Evolutionary conservation across 2,329 filamentous ascomycete genomes (phyloP).

Genomic region (Colletotrichum costaricense): DNA sequence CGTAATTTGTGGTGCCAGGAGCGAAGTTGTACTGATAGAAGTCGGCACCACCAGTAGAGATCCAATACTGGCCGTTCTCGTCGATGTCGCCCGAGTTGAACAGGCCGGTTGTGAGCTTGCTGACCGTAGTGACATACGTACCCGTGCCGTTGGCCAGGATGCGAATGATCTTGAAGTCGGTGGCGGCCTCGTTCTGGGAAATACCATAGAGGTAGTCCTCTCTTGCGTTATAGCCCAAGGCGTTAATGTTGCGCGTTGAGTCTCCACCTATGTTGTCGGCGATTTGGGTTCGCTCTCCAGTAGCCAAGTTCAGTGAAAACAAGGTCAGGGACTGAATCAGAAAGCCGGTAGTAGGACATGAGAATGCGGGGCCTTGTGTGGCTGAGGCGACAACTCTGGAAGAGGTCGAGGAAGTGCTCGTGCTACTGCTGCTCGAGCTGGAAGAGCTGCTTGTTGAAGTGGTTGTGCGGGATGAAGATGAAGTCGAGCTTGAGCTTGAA

Average conservation of each 20-base stretch:
- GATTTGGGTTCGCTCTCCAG: background rate
- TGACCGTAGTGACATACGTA: conserved; percentile 8
- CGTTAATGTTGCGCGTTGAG: conserved; percentile 35
- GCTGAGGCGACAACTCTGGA: conserved; percentile 11
- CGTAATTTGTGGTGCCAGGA: conserved; percentile 37
- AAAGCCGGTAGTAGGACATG: conserved; percentile 31
- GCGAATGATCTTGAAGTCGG: conserved; percentile 34
- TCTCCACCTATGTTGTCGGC: conserved; percentile 25
- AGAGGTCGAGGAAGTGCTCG: background rate
- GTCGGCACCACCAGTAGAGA: conserved; percentile 26
- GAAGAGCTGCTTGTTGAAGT: background rate
- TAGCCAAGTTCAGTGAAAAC: conserved; percentile 35
- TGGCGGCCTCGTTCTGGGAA: background rate
- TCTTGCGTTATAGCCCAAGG: conserved; percentile 39
- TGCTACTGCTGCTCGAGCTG: background rate
- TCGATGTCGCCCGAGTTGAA: conserved; percentile 40
- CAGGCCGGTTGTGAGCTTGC: background rate
- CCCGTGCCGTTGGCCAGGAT: conserved; percentile 37
- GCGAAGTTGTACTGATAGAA: conserved; percentile 38
- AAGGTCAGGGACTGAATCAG: conserved; percentile 35
- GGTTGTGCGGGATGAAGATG: background rate
- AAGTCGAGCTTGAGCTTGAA: background rate
- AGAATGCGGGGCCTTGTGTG: conserved; percentile 21
- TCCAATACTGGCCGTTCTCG: conserved; percentile 36
- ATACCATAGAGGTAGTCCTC: conserved; percentile 41